Evolutionary conservation across 148 eudicot genomes (phyloP).

Genomic region (Polygonum maritimum): DNA sequence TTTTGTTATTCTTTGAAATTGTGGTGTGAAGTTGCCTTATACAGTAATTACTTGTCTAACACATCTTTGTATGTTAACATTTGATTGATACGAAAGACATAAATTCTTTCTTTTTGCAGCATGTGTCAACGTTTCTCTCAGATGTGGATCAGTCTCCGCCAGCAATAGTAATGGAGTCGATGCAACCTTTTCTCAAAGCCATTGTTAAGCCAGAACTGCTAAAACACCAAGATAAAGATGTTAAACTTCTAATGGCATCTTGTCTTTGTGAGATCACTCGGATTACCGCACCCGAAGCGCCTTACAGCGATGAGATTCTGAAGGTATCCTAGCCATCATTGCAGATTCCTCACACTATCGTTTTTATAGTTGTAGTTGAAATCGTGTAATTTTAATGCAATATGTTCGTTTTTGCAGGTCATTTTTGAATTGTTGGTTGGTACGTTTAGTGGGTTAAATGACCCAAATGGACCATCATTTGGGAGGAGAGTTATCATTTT

Average conservation of each 20-base stretch:
- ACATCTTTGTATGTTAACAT: neutral
- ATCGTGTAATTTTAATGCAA: neutral
- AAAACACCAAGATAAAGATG: slow-evolving; percentile 86
- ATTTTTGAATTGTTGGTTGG: slow-evolving; percentile 65
- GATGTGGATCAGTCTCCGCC: slow-evolving; percentile 80
- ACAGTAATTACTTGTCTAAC: neutral
- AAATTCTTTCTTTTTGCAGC: slow-evolving; percentile 36
- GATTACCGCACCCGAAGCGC: slow-evolving; percentile 97
- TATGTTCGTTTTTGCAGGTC: slow-evolving; percentile 44
- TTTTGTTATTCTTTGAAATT: neutral
- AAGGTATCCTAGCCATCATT: slow-evolving; percentile 37
- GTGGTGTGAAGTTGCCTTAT: neutral
- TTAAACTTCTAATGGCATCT: slow-evolving; percentile 73
- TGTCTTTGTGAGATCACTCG: slow-evolving; percentile 95
- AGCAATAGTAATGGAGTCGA: slow-evolving; percentile 52
- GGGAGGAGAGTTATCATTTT: slow-evolving; percentile 81
- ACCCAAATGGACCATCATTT: slow-evolving; percentile 65
- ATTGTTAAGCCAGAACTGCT: slow-evolving; percentile 73
- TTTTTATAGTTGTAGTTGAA: slow-evolving; percentile 1
- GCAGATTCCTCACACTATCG: neutral
- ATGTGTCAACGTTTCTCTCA: slow-evolving; percentile 58
- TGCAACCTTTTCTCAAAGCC: slow-evolving; percentile 73
- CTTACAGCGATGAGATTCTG: slow-evolving; percentile 74
- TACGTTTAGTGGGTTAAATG: slow-evolving; percentile 74
- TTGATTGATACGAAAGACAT: neutral